phyloP scores from a whole-genome alignment of 2,329 filamentous ascomycete genomes.

The Davidsoniella australis region DNA sequence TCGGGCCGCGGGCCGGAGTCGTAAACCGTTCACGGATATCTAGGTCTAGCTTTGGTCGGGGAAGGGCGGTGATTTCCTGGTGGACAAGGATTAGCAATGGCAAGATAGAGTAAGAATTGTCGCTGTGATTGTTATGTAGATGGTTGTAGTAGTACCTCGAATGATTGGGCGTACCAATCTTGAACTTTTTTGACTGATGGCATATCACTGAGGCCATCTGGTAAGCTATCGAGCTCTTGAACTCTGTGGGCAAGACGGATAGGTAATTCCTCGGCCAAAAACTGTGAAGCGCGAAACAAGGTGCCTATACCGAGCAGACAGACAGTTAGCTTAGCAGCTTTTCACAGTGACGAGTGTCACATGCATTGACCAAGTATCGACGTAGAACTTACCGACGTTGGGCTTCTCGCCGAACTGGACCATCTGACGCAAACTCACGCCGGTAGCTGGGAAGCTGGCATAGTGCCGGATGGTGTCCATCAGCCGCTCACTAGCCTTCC shows the following conservation, averaged over 20 bases:
- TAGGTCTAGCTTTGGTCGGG: constrained; percentile 56
- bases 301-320: constrained; percentile 43
- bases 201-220: constrained; percentile 95
- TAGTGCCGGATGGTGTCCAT: constrained; percentile 97
- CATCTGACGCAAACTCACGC: constrained; percentile 94
- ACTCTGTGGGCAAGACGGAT: constrained; percentile 94
- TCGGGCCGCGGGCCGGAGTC: constrained; percentile 39
- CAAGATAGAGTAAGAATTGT: constrained; percentile 8
- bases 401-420: constrained; percentile 94
- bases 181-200: constrained; percentile 86
- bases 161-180: constrained; percentile 98
- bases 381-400: constrained; percentile 53
- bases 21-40: constrained; percentile 69
- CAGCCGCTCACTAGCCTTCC: constrained; percentile 77
- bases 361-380: not conserved
- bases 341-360: not conserved
- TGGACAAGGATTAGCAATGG: constrained; percentile 11
- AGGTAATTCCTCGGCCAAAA: constrained; percentile 92
- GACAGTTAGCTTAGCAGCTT: constrained; percentile 3
- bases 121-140: not conserved
- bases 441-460: constrained; percentile 90
- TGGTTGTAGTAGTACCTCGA: constrained; percentile 51
- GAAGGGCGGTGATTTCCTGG: constrained; percentile 80
- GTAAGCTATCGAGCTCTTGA: constrained; percentile 78
- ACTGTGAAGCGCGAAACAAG: constrained; percentile 92